phyloP scores from a whole-genome alignment of 176 grass and related monocot species.

The Ensete glaucum region DNA sequence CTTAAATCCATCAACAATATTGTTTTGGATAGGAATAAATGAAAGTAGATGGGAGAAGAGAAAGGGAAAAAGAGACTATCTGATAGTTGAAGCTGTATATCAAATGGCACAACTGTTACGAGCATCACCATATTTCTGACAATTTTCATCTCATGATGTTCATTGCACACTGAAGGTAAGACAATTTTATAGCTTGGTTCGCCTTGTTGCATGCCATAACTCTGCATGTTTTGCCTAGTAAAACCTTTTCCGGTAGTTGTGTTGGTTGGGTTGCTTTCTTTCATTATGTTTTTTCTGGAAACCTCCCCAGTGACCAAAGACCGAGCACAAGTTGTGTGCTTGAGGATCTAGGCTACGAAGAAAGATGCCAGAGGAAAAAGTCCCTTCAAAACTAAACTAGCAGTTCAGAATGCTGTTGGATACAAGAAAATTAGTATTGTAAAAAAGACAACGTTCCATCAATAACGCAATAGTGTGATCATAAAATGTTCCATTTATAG shows the following conservation, averaged over 20 bases:
- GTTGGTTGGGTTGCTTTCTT: not conserved
- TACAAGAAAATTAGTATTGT: not conserved
- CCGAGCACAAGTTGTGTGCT: not conserved
- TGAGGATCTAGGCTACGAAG: not conserved
- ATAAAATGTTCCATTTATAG: not conserved
- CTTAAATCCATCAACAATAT: too few species aligned
- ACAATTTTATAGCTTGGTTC: not conserved
- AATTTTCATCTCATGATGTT: too few species aligned
- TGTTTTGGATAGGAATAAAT: too few species aligned
- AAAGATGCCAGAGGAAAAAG: not conserved
- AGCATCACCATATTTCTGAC: not conserved
- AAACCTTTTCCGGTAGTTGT: not conserved
- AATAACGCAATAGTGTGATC: not conserved
- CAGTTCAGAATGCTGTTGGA: not conserved
- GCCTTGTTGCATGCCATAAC: not conserved
- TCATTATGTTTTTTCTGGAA: not conserved
- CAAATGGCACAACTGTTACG: not conserved
- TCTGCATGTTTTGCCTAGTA: not conserved
- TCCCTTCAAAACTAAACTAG: not conserved
- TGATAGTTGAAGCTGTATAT: too few species aligned
- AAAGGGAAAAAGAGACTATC: too few species aligned
- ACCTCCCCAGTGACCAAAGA: not conserved
- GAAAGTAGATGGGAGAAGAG: too few species aligned
- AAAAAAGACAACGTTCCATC: not conserved
- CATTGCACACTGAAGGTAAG: too few species aligned